Evolutionary conservation across 208 protist species (phyloP), one percentile per base, ranked within the genome.

Genomic region (Vickermania ingenoplastis): DNA sequence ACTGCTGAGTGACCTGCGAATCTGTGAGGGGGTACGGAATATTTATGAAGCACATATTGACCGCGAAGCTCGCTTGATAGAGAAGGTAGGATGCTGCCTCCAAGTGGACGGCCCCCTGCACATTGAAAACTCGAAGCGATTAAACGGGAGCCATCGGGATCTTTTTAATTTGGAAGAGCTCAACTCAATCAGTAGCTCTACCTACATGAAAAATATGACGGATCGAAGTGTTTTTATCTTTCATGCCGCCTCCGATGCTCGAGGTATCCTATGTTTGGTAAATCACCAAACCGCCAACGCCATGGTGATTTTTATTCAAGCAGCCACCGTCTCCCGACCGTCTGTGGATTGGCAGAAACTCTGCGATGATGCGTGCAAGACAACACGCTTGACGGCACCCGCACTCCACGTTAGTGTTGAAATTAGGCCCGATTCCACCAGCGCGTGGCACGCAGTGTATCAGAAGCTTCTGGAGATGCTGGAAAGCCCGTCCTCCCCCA

Each of bases 31-130:
- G 29, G 76, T 95, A 24, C 68, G 71, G 24, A 67, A 81, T 14
- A 61, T 95, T 5, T 95, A 92, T 69, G 88, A 95, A 64, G 57
- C 67, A 31, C 71, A 89, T 61, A 67, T 85, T 61, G 75, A 77
- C 2, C 65, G 67, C 28, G 75, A 58, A 30, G 83, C 89, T 22
- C 48, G 41, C 2, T 75, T 90, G 21, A 73, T 90, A 23, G 79
- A 84, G 65, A 53, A 61, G 45, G 67, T 87, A 24, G 88, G 88
- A 14, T 92, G 84, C 63, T 87, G 80, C 41, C 69, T 69, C 26
- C 64, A 60, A 2, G 84, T 95, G 4, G 63, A 82, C 30, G 41
- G 75, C 13, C 63, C 52, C 25, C 36, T 65, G 7, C 81, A 95
- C 72, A 59, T 95, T 31, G 71, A 53, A 50, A 75, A 83, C 57